phyloP scores from a whole-genome alignment of 2,329 filamentous ascomycete species.

The Fusarium pseudocircinatum region DNA sequence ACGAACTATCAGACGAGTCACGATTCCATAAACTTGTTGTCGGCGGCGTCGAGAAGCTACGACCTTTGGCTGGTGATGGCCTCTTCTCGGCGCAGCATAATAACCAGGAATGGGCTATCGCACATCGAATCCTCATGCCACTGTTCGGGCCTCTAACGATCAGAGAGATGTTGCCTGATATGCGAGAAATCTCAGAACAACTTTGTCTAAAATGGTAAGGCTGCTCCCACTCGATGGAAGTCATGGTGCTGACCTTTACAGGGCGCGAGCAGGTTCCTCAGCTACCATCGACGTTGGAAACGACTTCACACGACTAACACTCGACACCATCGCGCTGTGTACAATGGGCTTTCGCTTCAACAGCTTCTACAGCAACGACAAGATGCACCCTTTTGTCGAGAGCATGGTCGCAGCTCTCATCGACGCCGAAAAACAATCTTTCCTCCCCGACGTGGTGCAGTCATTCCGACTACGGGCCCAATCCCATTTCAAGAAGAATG shows the following conservation, averaged over 20 bases:
- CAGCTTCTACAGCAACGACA: constrained; percentile 6
- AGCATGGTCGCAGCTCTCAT: constrained; percentile 4
- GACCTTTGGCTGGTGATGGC: constrained; percentile 69
- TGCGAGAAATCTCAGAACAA: constrained; percentile 74
- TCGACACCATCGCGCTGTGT: constrained; percentile 14
- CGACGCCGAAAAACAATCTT: neutral
- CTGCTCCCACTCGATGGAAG: no score
- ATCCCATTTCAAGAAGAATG: neutral
- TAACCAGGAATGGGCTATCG: constrained; percentile 73
- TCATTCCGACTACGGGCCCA: neutral
- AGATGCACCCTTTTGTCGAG: neutral
- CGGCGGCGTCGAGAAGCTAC: constrained; percentile 60
- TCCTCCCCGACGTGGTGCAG: neutral
- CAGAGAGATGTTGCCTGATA: constrained; percentile 73
- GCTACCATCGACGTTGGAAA: neutral
- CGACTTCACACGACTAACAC: neutral
- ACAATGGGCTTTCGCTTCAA: constrained; percentile 18
- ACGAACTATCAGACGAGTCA: constrained; percentile 72
- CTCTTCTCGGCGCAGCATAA: constrained; percentile 67
- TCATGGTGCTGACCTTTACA: neutral
- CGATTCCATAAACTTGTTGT: constrained; percentile 68
- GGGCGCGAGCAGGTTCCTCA: neutral
- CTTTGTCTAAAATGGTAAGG: constrained; percentile 67
- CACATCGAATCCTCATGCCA: constrained; percentile 72
- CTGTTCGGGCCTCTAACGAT: constrained; percentile 76